These are phyloP conservation scores for bread wheat (Triticum aestivum) DNA, from an alignment of 176 grass and related monocot genomes.

Conservation along the genomic window IWGSC_CS_RefSeq_v2.1 NC_057795.1:397931213-397931712, in stretches of 20 bases:
- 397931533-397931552: slow-evolving; percentile 35
- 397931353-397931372: no score
- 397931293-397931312: not conserved
- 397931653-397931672: slow-evolving; percentile 67
- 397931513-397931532: slow-evolving; percentile 53
- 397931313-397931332: no score
- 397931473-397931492: slow-evolving; percentile 57
- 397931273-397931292: not conserved
- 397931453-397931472: slow-evolving; percentile 67
- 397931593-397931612: slow-evolving; percentile 60
- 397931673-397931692: slow-evolving; percentile 53
- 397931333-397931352: no score
- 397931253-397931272: not conserved
- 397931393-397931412: not conserved
- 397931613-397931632: slow-evolving; percentile 55
- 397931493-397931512: slow-evolving; percentile 62
- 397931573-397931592: slow-evolving; percentile 58
- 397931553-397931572: slow-evolving; percentile 49
- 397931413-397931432: not conserved
- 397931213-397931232: no score
- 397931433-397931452: not conserved
- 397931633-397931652: slow-evolving; percentile 61
- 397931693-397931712: slow-evolving; percentile 49
- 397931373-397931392: no score
- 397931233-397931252: not conserved